Percentiles rank a stretch among this genome's conserved stretches.
Conservation (phyloP, 352 stramenopile species). For the Aphanomyces stellatus region DNA sequence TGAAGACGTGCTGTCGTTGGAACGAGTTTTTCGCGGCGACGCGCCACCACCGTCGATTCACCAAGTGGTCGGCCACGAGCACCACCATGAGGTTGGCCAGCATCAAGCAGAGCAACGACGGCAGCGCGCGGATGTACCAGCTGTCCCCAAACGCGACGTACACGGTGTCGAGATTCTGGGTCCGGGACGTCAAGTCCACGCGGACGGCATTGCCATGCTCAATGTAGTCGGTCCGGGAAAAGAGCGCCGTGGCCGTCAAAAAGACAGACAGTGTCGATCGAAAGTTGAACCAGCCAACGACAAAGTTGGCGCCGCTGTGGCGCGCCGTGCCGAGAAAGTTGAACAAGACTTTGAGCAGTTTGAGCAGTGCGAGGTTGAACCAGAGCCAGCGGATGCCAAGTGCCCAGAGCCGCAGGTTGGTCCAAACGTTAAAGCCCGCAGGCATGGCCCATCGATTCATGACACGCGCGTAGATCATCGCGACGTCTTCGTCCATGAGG, state of each 20-base stretch:
- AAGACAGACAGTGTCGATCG: not conserved
- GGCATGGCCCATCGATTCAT: not conserved
- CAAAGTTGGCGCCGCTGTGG: not conserved
- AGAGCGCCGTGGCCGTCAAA: not conserved
- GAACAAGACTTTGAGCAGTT: not conserved
- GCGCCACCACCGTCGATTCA: not conserved
- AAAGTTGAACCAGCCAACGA: slow-evolving; percentile 15
- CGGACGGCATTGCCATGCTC: not conserved
- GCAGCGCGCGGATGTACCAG: not conserved
- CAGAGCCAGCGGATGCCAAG: not conserved
- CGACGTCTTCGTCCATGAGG: not conserved
- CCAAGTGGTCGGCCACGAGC: not conserved
- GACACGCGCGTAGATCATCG: not conserved
- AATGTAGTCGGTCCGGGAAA: not conserved
- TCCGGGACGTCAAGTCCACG: not conserved
- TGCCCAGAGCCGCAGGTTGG: not conserved
- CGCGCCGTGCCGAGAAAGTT: not conserved
- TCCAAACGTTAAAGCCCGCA: not conserved
- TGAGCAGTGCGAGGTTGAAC: not conserved
- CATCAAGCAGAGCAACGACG: not conserved
- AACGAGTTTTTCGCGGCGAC: not conserved
- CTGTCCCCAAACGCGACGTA: not conserved
- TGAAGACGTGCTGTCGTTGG: not conserved
- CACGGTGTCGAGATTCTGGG: not conserved
- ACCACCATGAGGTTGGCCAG: not conserved